Conservation (phyloP, 2,329 filamentous ascomycete species). For the Neofusicoccum cordaticola region DNA sequence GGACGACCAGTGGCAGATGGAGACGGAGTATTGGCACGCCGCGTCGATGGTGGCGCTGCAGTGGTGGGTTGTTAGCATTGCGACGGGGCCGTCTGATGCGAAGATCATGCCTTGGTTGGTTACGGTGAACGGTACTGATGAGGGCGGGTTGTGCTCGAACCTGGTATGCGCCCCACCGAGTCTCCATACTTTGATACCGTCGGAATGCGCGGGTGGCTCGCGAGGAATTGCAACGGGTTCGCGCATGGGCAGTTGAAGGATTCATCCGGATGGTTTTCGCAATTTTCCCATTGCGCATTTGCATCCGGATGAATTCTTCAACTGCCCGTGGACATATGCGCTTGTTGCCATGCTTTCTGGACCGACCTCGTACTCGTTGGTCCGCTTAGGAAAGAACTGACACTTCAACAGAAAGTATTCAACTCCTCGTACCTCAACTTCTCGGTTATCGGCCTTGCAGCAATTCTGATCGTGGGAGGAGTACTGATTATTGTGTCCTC, state of each 20-base stretch:
- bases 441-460: conserved; percentile 24
- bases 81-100: neutral
- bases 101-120: neutral
- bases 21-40: conserved; percentile 18
- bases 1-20: conserved; percentile 20
- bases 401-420: conserved; percentile 18
- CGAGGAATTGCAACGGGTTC: too few species aligned
- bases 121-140: neutral
- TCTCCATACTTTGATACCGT: too few species aligned
- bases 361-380: neutral
- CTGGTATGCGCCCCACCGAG: neutral
- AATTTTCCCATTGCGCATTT: too few species aligned
- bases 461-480: conserved; percentile 23
- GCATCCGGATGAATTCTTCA: too few species aligned
- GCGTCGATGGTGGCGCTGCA: conserved; percentile 17
- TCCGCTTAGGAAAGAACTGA: neutral
- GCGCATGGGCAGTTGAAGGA: too few species aligned
- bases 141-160: neutral
- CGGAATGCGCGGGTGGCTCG: too few species aligned
- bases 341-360: too few species aligned
- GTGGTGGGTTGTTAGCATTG: conserved; percentile 1
- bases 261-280: too few species aligned
- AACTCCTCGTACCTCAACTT: conserved; percentile 21
- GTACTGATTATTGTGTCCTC: conserved; percentile 22
- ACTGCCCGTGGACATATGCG: too few species aligned